A percentile compares a stretch with the other conserved stretches of the same genome.
Evolutionary conservation across 2,329 filamentous ascomycete genomes (phyloP).

Genomic region (Nemania abortiva): DNA sequence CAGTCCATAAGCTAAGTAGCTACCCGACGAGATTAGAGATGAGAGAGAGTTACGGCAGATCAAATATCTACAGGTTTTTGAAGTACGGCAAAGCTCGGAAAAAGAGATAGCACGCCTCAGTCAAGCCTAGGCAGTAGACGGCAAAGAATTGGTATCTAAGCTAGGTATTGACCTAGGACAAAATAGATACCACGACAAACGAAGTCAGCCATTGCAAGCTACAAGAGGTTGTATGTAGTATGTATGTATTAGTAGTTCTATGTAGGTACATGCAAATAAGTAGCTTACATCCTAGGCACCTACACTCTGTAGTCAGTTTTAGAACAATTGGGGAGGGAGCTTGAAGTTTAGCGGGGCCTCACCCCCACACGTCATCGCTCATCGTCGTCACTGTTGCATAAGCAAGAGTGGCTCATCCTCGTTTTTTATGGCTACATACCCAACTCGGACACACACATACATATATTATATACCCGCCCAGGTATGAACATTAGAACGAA

Average conservation of each 20-base stretch:
- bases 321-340: conserved; percentile 5
- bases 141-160: background rate
- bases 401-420: conserved; percentile 34
- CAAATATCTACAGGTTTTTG: no score
- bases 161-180: background rate
- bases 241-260: no score
- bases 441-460: background rate
- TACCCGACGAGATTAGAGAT: no score
- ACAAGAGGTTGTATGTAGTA: background rate
- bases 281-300: no score
- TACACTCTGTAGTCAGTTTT: no score
- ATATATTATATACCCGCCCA: background rate
- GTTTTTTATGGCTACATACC: background rate
- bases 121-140: background rate
- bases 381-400: conserved; percentile 36
- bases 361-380: conserved; percentile 31
- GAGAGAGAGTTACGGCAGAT: no score
- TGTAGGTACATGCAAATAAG: background rate
- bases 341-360: conserved; percentile 5
- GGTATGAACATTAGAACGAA: no score
- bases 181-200: background rate
- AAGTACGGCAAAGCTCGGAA: background rate
- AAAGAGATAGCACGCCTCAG: background rate
- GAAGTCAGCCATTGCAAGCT: background rate
- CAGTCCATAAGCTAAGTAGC: no score